phyloP scores from a whole-genome alignment of 2,329 filamentous ascomycete species.

The Aureobasidium melanogenum region DNA sequence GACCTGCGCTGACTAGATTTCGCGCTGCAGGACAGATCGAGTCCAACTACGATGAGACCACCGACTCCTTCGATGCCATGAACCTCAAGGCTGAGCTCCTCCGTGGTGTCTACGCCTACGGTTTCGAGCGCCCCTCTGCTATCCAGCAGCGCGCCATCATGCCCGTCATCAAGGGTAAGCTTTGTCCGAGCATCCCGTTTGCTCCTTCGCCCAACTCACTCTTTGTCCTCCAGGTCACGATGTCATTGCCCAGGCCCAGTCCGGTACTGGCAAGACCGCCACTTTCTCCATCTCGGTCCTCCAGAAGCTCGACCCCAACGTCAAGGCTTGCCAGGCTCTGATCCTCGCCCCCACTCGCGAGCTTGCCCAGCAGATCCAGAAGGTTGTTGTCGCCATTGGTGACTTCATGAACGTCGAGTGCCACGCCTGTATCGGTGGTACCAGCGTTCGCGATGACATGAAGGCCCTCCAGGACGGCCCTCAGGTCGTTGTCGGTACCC shows the following conservation, averaged over 20 bases:
- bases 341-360: conserved; percentile 97
- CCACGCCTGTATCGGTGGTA: conserved; percentile 98
- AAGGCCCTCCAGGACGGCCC: conserved; percentile 92
- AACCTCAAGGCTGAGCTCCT: conserved; percentile 94
- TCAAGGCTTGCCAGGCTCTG: conserved; percentile 95
- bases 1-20: conserved; percentile 8
- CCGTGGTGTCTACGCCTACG: conserved; percentile 98
- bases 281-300: conserved; percentile 99
- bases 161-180: conserved; percentile 97
- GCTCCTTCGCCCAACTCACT: neutral
- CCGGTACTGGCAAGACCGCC: conserved; percentile 98
- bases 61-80: conserved; percentile 99
- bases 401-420: conserved; percentile 99
- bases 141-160: conserved; percentile 99
- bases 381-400: conserved; percentile 95
- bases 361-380: conserved; percentile 98
- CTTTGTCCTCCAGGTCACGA: conserved; percentile 61
- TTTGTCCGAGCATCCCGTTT: conserved; percentile 14
- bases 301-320: conserved; percentile 91
- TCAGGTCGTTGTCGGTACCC: conserved; percentile 95
- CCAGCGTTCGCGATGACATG: conserved; percentile 97
- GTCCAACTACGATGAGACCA: conserved; percentile 99
- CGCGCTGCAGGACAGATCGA: conserved; percentile 79
- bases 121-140: conserved; percentile 99
- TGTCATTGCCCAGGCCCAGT: conserved; percentile 99